Evolutionary conservation across 1,284 basidiomycete species (phyloP).

Genomic region (Ganoderma boninense): DNA sequence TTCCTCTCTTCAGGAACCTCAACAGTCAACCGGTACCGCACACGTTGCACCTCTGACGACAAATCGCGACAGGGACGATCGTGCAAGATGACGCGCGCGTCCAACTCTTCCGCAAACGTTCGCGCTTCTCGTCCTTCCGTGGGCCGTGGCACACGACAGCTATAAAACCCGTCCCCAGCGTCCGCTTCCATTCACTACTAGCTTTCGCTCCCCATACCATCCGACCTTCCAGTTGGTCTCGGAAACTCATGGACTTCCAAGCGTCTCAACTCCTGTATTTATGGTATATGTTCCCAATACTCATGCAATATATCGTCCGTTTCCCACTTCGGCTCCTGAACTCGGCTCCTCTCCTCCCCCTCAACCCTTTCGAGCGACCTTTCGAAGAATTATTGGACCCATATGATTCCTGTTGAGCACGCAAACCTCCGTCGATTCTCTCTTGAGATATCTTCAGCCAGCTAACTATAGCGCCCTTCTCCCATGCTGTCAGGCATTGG

Average conservation of each 20-base stretch:
- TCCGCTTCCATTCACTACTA: neutral
- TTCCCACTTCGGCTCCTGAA: neutral
- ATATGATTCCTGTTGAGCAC: neutral
- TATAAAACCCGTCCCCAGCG: neutral
- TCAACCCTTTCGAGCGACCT: neutral
- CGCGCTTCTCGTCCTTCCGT: neutral
- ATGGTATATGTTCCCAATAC: neutral
- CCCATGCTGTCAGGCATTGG: neutral
- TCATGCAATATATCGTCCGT: neutral
- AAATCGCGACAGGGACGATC: slow-evolving; percentile 20
- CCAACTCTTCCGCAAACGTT: slow-evolving; percentile 6
- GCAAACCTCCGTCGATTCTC: slow-evolving; percentile 1
- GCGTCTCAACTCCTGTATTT: neutral
- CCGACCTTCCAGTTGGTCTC: neutral
- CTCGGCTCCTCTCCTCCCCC: neutral
- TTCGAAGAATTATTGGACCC: neutral
- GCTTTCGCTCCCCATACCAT: neutral
- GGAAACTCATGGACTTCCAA: neutral
- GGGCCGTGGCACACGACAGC: neutral
- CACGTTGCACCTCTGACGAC: slow-evolving; percentile 23
- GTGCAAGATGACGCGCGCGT: slow-evolving; percentile 20
- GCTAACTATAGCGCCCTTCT: slow-evolving; percentile 4
- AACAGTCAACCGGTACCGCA: slow-evolving; percentile 1
- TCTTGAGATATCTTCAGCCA: neutral
- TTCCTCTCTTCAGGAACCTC: slow-evolving; percentile 12